These are phyloP conservation scores for Inga oerstediana DNA, from an alignment of 306 rosid species.

Conservation along the genomic window DNA sequence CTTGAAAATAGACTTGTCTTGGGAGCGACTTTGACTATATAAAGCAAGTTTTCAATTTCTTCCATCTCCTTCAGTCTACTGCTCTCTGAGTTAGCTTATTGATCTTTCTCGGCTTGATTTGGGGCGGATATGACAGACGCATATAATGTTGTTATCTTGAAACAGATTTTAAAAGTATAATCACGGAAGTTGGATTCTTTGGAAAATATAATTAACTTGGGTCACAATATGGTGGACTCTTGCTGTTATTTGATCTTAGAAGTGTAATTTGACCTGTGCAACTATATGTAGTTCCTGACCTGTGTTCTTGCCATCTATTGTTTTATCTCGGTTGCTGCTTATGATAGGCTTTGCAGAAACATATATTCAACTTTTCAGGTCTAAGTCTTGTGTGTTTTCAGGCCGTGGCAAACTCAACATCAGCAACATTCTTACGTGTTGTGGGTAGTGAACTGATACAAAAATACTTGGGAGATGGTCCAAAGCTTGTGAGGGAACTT, in stretches of 20 bases:
- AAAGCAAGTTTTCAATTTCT: not conserved
- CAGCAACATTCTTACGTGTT: constrained; percentile 97
- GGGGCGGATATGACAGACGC: not conserved
- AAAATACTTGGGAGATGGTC: constrained; percentile 97
- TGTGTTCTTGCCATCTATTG: not conserved
- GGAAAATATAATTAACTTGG: not conserved
- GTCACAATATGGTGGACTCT: not conserved
- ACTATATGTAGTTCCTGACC: not conserved
- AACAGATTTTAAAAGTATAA: not conserved
- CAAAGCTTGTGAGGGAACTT: constrained; percentile 95
- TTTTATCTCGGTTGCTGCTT: not conserved
- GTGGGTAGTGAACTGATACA: constrained; percentile 99
- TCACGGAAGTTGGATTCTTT: not conserved
- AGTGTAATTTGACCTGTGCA: not conserved
- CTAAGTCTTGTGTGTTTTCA: constrained; percentile 41
- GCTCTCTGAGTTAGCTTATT: not conserved
- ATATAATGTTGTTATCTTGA: not conserved
- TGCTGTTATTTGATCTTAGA: not conserved
- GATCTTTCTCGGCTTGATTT: not conserved
- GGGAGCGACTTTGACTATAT: not conserved
- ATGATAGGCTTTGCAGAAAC: not conserved
- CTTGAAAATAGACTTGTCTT: not conserved
- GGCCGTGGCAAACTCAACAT: constrained; percentile 99
- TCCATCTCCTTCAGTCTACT: not conserved
- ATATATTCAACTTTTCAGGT: not conserved